phyloP scores from a whole-genome alignment of 179 eudicot species.

The Silene noctiflora region DNA sequence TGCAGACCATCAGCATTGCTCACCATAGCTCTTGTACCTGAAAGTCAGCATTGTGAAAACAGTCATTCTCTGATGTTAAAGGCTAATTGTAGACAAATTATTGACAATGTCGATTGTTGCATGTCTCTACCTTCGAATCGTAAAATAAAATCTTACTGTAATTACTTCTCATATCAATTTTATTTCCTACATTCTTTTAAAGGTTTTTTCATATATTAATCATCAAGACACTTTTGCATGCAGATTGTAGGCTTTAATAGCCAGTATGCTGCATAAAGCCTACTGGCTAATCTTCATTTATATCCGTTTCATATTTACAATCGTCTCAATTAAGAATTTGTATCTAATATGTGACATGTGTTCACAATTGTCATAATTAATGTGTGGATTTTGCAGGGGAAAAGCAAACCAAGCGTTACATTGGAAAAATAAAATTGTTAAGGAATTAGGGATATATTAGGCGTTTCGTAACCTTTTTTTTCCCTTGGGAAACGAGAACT shows the following conservation, averaged over 20 bases:
- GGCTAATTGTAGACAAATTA: background rate
- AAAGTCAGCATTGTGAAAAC: background rate
- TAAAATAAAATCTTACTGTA: too few relatives aligned
- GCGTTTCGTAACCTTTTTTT: background rate
- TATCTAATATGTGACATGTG: background rate
- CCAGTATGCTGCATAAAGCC: too few relatives aligned
- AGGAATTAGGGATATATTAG: background rate
- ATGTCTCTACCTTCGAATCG: too few relatives aligned
- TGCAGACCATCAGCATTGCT: background rate
- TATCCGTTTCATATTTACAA: background rate
- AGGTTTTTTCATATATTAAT: too few relatives aligned
- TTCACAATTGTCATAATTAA: background rate
- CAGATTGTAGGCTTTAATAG: too few relatives aligned
- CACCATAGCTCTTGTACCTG: conserved; percentile 12
- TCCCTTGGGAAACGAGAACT: conserved; percentile 1
- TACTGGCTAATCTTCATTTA: too few relatives aligned
- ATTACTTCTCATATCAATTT: too few relatives aligned
- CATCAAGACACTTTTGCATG: too few relatives aligned
- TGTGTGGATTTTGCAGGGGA: background rate
- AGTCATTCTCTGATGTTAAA: background rate
- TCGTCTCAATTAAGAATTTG: background rate
- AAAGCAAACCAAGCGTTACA: background rate
- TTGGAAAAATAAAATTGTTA: background rate
- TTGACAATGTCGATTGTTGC: too few relatives aligned
- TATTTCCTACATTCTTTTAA: too few relatives aligned